Evolutionary conservation across 2,329 filamentous ascomycete species (phyloP).

Genomic region (Colletotrichum neosansevieriae): DNA sequence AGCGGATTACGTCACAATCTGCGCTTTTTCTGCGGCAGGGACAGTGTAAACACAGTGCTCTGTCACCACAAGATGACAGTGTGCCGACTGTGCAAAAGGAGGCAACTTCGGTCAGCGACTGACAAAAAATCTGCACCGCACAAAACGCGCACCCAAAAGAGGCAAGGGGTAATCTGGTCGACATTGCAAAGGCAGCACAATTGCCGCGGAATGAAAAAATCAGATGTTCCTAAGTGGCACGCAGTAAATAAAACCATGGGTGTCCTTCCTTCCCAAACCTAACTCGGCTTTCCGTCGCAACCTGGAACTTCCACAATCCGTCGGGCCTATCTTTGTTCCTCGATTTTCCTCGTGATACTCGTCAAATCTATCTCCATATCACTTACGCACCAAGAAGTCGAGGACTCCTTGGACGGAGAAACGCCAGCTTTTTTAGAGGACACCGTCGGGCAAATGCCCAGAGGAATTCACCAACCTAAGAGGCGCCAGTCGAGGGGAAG

Average conservation of each 20-base stretch:
- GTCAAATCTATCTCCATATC: no score
- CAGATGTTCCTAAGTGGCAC: slow-evolving; percentile 2
- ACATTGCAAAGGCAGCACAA: slow-evolving; percentile 37
- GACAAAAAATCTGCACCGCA: slow-evolving; percentile 38
- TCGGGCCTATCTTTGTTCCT: no score
- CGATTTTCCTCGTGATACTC: no score
- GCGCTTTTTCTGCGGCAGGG: slow-evolving; percentile 19
- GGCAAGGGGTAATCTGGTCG: slow-evolving; percentile 27
- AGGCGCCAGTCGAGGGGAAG: neutral
- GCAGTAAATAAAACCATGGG: slow-evolving; percentile 16
- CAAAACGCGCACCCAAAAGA: slow-evolving; percentile 38
- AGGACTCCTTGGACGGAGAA: no score
- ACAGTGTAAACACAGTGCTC: neutral
- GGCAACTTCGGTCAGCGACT: slow-evolving; percentile 16
- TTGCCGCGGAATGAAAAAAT: slow-evolving; percentile 31
- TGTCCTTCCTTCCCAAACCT: neutral
- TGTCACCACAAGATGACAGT: fast-evolving
- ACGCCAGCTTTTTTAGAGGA: neutral
- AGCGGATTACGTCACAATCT: slow-evolving; percentile 37
- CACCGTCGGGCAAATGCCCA: neutral
- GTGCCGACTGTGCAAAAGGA: neutral
- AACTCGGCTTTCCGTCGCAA: slow-evolving; percentile 1
- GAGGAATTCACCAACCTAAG: neutral
- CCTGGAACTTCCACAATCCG: neutral
- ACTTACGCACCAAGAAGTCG: no score